Base-by-base conservation (phyloP, 2,329 filamentous ascomycete genomes). In the Penicillium hordei region DNA sequence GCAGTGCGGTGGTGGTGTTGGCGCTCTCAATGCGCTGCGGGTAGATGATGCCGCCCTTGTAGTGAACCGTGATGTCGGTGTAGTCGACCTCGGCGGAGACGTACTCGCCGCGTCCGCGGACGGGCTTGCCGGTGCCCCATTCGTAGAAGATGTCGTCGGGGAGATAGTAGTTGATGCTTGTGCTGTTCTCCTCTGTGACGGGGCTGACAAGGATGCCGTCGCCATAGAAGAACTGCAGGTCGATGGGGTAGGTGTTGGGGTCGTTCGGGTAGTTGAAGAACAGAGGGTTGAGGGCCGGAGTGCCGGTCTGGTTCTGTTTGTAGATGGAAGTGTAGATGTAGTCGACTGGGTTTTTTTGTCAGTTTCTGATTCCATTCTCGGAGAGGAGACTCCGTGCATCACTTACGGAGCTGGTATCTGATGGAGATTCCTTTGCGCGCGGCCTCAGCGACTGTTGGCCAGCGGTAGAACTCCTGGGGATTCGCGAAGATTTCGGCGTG, bases 271-370 rank as follows among this genome's bases (percentile, higher is more conserved):
- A 93, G 38, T 84, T 71, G 77, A 86, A 93, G 74, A 89, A 90
- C 59, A 91, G 74, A 0, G 90, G 89, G 62, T 84, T 86, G 55
- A 91, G 76, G 58, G 86, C 76, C 0, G 90, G 88, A 1, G 81
- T 81, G 39, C 89, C 90, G 45, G 82, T 81, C n/a, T 78, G 68
- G 42, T 79, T 82, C 70, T 89, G 83, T 57, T 77, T 74, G 68
- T 86, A 79, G 63, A 91, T 78, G 1, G 86, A 84, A 1, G 89
- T 92, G 78, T 93, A 92, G 60, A 90, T 81, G 76, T 92, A 92
- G 67, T 92, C 89, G 15, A 92, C 60, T 49, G 25, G 2, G 40
- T 25, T 23, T 25, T 23, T 36, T 43, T 51, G 3, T 52, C 27
- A 46, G 50, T 57, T 57, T 17, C 23, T 44, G 15, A 45, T 10